Evolutionary conservation across 179 eudicot species (phyloP), one percentile per base, ranked within the genome.

Genomic region (Beta corolliflora): DNA sequence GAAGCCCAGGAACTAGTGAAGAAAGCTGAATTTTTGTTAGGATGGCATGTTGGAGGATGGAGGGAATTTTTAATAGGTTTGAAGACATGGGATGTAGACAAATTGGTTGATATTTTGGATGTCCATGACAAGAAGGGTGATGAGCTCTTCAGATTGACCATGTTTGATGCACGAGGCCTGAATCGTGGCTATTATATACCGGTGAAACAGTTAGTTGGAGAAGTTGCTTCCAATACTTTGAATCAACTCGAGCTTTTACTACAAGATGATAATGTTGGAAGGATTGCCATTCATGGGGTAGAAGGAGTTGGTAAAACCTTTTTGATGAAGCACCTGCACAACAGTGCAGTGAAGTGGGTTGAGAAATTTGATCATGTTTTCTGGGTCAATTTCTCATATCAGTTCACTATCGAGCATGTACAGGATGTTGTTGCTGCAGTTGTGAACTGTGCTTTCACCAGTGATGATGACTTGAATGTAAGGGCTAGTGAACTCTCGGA

Each of bases 321-420:
- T 46, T 18, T 81, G 65, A 81, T 75, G 83, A 81, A 81, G 79
- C 79, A 72, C 60, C n/a, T 72, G 50, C 60, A 81, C 72, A 75
- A 81, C 31, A 9, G 53, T 44, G 80, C 60, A 16, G 3, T 76
- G 3, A 46, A 52, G 25, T 48, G 12, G 19, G 71, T 48, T 63
- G 59, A 56, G 10, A 72, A 36, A 41, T 72, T 72, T 72, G 76
- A 76, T 66, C 15, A 56, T 76, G 80, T 81, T 9, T 75, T 67
- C 5, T 81, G 83, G 83, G 75, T 68, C 53, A 63, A 53, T 31
- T 61, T 55, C 15, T 60, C 78, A 19, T 9, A 29, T 36, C 55
- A 53, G 15, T 80, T 74, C 6, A 80, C 64, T 48, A 73, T 63
- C 63, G 36, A 63, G 54, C 16, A n/a, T 73, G 50, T 80, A 52